Base-by-base conservation (phyloP, 2,329 filamentous ascomycete species). In the Cladosporium halotolerans region DNA sequence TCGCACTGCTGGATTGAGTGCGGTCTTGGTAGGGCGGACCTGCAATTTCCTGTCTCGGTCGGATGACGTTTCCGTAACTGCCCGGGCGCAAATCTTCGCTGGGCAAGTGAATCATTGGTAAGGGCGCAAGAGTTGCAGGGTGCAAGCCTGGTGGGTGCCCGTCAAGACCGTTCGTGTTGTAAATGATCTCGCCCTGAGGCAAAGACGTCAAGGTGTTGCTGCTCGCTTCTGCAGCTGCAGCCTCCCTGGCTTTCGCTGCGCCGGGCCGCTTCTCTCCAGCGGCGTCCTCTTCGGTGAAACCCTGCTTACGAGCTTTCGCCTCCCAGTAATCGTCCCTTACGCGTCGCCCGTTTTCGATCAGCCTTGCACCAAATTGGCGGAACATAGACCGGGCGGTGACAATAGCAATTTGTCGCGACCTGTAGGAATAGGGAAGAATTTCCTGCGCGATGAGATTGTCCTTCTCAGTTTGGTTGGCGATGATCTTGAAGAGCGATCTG, bases 251-350 rank as follows among this genome's bases (percentile, higher is more conserved):
- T 74, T 95, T 96, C 55, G 89, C 84, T 38, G 88, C 91, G 51
- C 93, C 93, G 5, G 93, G 93, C 59, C 93, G 81, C 76, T 99
- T 97, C 73, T 99, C 93, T 39, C 93, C 93, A 3, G 93, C 93
- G 47, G 91, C 79, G 70, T 99, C 93, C 58, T 95, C 90, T 69
- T 99, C 93, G 1, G 93, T 99, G 68, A 99, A 99, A 9, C 93
- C 93, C 72, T 99, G 93, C 72, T 97, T 99, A 45, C 88, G 81
- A 7, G 93, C 93, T 72, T 97, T 97, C 66, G 86, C 88, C 71
- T 97, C 93, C 93, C 93, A 99, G 72, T 99, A 99, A 69, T 99
- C 93, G 72, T 99, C 93, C 46, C 93, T 85, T 40, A 99, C 93
- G 54, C 93, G 80, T 58, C 92, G 82, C 33, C 93, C 93, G 64